Evolutionary conservation across 306 rosid genomes (phyloP).

Genomic region (Dalbergia oliveri): DNA sequence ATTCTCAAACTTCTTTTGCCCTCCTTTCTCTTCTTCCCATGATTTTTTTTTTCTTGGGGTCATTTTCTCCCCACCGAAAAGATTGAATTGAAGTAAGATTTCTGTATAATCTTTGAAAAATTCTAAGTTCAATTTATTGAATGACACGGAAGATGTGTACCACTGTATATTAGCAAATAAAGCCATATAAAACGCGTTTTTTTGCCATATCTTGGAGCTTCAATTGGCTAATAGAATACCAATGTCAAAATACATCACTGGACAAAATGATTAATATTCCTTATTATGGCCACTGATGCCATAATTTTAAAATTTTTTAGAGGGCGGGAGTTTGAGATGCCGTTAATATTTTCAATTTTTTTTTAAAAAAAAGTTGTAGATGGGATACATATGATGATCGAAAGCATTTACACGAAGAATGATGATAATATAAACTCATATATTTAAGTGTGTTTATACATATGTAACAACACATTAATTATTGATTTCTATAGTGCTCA

Average conservation of each 20-base stretch:
- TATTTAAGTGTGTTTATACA: too few relatives aligned
- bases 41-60: not conserved
- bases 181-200: not conserved
- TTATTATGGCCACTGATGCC: slow-evolving; percentile 33
- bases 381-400: too few relatives aligned
- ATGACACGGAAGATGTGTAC: not conserved
- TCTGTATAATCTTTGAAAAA: not conserved
- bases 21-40: not conserved
- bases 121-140: not conserved
- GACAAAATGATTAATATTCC: slow-evolving; percentile 49
- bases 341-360: not conserved
- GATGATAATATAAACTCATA: too few relatives aligned
- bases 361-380: too few relatives aligned
- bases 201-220: not conserved
- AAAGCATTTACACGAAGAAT: too few relatives aligned
- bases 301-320: slow-evolving; percentile 14
- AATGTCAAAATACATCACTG: not conserved
- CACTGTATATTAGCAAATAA: not conserved
- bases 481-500: too few relatives aligned
- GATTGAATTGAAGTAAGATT: not conserved
- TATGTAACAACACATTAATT: too few relatives aligned
- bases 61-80: slow-evolving; percentile 3
- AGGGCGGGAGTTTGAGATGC: not conserved
- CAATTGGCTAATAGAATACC: not conserved
- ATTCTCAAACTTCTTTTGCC: not conserved